Percentiles rank a stretch among this genome's conserved stretches.
These are phyloP conservation scores for Clohesyomyces aquaticus DNA, from an alignment of 495 filamentous ascomycete genomes.

Conservation along the genomic window DNA sequence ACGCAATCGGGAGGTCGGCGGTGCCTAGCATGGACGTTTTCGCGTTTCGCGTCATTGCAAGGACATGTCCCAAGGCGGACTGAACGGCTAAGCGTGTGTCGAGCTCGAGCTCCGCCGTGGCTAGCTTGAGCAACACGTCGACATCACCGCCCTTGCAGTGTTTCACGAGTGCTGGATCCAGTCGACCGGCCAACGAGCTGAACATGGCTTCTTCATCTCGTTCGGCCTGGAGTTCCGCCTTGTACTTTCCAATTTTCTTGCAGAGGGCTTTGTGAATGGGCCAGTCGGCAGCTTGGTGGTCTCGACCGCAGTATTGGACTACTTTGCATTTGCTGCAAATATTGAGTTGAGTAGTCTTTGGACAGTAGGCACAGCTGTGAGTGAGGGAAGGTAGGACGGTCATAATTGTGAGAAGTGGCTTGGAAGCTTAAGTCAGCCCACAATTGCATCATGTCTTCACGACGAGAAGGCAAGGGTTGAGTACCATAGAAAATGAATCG, in stretches of 20 bases:
- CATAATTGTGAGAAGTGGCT: no score
- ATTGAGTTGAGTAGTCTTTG: no score
- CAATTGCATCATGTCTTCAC: no score
- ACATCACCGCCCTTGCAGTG: background rate
- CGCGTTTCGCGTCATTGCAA: constrained; percentile 2
- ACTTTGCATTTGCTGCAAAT: constrained; percentile 9
- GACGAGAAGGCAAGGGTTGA: no score
- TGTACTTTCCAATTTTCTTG: background rate
- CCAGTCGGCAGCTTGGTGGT: constrained; percentile 4
- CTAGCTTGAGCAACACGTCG: constrained; percentile 1
- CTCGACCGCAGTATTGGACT: constrained; percentile 9
- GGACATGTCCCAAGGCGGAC: background rate
- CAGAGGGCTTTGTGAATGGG: constrained; percentile 1
- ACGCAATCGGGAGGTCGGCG: background rate
- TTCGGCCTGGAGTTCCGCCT: background rate
- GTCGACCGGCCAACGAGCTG: background rate
- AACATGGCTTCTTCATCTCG: background rate
- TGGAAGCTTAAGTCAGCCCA: no score
- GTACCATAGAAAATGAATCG: no score
- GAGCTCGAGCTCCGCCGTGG: background rate
- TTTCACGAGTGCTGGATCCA: background rate
- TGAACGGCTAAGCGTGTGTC: constrained; percentile 2
- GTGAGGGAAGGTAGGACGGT: no score
- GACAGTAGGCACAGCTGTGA: no score
- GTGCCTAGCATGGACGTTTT: background rate